These are phyloP conservation scores for Xylaria sp. DNA, from an alignment of 2,329 filamentous ascomycete species.

Conservation along the genomic window DNA sequence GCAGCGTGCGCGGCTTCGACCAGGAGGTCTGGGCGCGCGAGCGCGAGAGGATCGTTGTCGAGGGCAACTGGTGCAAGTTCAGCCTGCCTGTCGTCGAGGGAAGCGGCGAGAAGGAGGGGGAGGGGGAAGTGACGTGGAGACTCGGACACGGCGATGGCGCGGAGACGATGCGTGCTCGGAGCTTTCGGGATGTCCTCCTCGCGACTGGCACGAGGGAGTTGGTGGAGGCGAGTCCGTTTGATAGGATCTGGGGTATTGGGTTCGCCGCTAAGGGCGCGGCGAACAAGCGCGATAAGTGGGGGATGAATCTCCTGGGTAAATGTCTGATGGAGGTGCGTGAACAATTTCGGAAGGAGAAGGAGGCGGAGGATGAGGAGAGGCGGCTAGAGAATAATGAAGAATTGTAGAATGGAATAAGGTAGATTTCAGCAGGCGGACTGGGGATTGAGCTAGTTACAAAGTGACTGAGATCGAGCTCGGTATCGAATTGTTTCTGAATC, in stretches of 20 bases:
- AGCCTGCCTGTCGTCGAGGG: conserved; percentile 54
- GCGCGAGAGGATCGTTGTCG: conserved; percentile 64
- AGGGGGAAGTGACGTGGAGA: conserved; percentile 25
- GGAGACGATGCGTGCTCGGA: conserved; percentile 48
- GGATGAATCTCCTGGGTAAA: conserved; percentile 71
- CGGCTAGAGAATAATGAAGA: conserved; percentile 5
- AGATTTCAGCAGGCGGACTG: background rate
- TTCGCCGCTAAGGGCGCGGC: conserved; percentile 63
- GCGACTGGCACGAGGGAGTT: conserved; percentile 68
- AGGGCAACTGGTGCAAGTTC: conserved; percentile 70
- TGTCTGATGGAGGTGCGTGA: conserved; percentile 68
- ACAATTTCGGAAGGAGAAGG: conserved; percentile 56
- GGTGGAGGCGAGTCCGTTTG: conserved; percentile 69
- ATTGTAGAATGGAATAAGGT: background rate
- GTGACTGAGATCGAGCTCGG: background rate
- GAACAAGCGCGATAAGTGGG: conserved; percentile 63
- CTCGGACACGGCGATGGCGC: conserved; percentile 30
- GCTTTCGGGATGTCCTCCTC: conserved; percentile 61
- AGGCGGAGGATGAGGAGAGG: conserved; percentile 38
- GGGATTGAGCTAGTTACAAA: background rate
- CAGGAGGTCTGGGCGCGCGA: conserved; percentile 61
- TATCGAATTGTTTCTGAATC: background rate
- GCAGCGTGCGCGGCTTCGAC: conserved; percentile 64
- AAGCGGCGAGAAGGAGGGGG: background rate
- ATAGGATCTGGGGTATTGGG: conserved; percentile 74